A percentile compares a stretch with the other conserved stretches of the same genome.
Evolutionary conservation across 2,329 filamentous ascomycete genomes (phyloP).

Genomic region (Xylaria polymorpha): DNA sequence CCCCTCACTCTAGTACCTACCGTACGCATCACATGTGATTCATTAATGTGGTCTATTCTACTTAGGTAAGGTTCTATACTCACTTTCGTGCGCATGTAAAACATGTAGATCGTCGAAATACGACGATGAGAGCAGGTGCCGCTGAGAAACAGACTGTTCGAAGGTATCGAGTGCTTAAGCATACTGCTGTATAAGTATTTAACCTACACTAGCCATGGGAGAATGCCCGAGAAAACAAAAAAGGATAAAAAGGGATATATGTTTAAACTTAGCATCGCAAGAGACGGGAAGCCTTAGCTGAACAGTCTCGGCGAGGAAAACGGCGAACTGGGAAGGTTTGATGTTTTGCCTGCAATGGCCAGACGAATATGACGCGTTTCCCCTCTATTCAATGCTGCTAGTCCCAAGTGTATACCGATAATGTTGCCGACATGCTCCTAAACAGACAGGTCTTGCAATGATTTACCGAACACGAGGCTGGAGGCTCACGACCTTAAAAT

Average conservation of each 20-base stretch:
- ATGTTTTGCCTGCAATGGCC: background rate
- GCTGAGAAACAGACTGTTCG: background rate
- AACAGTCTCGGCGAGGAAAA: background rate
- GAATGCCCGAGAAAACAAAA: background rate
- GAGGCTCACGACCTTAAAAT: background rate
- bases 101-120: background rate
- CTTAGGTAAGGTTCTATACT: background rate
- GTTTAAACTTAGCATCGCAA: background rate
- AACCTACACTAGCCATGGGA: background rate
- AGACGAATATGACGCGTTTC: background rate
- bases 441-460: background rate
- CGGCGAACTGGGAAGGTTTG: background rate
- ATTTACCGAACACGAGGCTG: background rate
- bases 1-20: background rate
- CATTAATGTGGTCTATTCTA: background rate
- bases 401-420: background rate
- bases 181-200: background rate
- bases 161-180: background rate
- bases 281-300: background rate
- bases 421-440: background rate
- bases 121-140: background rate
- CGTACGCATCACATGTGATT: constrained; percentile 6
- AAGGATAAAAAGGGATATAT: background rate
- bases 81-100: too few relatives aligned
- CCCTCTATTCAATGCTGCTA: background rate